Conservation (phyloP, 2,329 filamentous ascomycete species). For the Stachybotrys echinatus region DNA sequence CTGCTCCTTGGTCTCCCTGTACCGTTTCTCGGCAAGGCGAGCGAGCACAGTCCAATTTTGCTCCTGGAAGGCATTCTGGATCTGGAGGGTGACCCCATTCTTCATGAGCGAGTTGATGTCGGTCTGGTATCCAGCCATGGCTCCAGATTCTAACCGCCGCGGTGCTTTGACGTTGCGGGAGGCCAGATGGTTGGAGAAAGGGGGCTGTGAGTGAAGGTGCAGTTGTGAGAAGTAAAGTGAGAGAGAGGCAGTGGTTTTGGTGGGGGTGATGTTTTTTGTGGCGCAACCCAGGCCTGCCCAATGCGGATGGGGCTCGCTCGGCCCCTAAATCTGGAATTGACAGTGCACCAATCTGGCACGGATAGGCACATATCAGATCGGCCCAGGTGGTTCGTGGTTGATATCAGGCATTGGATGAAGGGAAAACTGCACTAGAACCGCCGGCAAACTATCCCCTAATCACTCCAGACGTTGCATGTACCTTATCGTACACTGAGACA, state of each 20-base stretch:
- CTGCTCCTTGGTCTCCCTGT: constrained; percentile 42
- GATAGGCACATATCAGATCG: too few relatives aligned
- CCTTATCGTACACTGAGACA: too few relatives aligned
- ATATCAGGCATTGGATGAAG: too few relatives aligned
- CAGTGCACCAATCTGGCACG: too few relatives aligned
- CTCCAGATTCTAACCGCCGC: background rate
- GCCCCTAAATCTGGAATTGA: too few relatives aligned
- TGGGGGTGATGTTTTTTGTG: background rate
- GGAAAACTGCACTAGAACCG: too few relatives aligned
- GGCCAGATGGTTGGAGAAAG: background rate
- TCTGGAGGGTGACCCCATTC: constrained; percentile 46
- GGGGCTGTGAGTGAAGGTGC: background rate
- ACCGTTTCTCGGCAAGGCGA: constrained; percentile 47
- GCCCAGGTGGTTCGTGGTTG: background rate
- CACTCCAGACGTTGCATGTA: too few relatives aligned
- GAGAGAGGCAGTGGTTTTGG: background rate
- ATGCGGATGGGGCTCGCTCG: background rate
- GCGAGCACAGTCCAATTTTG: constrained; percentile 47
- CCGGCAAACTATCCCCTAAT: too few relatives aligned
- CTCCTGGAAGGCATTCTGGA: constrained; percentile 50
- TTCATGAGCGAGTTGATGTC: constrained; percentile 33
- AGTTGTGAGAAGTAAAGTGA: background rate
- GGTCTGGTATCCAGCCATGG: constrained; percentile 22
- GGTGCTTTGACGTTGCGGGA: background rate
- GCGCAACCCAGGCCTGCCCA: background rate